Base-by-base conservation (phyloP, 805 yeast genomes). In the Wickerhamomyces alni region DNA sequence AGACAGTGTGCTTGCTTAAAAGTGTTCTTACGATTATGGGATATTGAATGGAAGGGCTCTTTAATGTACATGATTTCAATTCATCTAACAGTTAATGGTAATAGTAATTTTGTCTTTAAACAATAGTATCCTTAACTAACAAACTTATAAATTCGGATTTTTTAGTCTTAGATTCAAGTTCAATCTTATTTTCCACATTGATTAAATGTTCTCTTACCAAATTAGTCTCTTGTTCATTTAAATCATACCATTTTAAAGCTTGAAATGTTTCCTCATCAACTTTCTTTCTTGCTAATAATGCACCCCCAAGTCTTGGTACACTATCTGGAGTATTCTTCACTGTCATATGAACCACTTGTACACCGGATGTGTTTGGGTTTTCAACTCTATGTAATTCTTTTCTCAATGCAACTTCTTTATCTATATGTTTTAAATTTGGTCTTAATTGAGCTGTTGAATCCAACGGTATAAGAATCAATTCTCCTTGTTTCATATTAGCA, bases 361-460 rank as follows among this genome's bases (percentile, higher is more conserved):
- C 72, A 12, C 41, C 33, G 8, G 35, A 17, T 16, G 60, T 62
- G 26, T 62, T 61, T 43, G 67, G 65, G n/a, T 66, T 57, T 7
- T 61, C 49, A 30, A 70, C 71, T 34, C 67, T 67, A 37, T 61
- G 64, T 28, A 61, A 54, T 52, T 68, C 65, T 41, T 67, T 72
- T 39, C 63, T 70, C 41, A 65, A 65, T 42, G 70, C 75, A 44
- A 62, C 55, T 39, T 70, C 63, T 30, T 72, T 78, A 56, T 88
- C 95, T 32, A 88, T 77, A 55, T 89, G 86, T 47, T 72, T 74
- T 63, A 93, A 87, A 50, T 75, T 74, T 3, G 97, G 93, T 48
- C 96, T 72, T 44, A 93, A 59, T 59, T 91, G 97, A 0, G 82
- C 75, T 0, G 84, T 75, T 17, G 77, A 70, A 27, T 76, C 73